phyloP scores from a whole-genome alignment of 2,329 filamentous ascomycete genomes.

The Aciculosporium take region DNA sequence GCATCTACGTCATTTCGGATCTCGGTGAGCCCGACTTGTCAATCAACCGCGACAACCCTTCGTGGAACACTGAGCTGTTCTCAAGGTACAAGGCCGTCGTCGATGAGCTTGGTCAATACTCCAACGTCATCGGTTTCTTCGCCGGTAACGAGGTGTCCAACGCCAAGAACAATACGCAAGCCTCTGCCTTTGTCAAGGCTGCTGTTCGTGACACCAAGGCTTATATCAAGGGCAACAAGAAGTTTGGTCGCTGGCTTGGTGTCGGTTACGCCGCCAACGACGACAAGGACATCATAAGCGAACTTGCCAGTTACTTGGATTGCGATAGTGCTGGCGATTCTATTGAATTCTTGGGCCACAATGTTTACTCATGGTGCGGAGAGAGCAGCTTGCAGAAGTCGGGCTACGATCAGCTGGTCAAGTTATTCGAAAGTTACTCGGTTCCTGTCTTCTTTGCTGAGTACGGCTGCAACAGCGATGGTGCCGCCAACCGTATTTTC shows the following conservation, averaged over 20 bases:
- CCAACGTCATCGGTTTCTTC: slow-evolving; percentile 94
- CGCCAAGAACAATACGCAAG: slow-evolving; percentile 71
- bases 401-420: slow-evolving; percentile 66
- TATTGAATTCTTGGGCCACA: slow-evolving; percentile 99
- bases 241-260: slow-evolving; percentile 67
- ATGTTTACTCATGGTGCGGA: slow-evolving; percentile 99
- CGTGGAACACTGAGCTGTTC: slow-evolving; percentile 70
- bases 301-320: slow-evolving; percentile 89
- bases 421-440: slow-evolving; percentile 79
- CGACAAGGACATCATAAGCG: slow-evolving; percentile 64
- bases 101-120: slow-evolving; percentile 67
- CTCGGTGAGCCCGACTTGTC: slow-evolving; percentile 67
- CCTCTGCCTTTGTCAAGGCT: slow-evolving; percentile 92
- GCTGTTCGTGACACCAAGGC: slow-evolving; percentile 91
- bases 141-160: slow-evolving; percentile 97
- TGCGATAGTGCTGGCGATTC: slow-evolving; percentile 51
- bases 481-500: slow-evolving; percentile 58
- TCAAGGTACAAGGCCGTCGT: slow-evolving; percentile 71
- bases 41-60: slow-evolving; percentile 67
- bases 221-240: slow-evolving; percentile 73
- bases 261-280: slow-evolving; percentile 96
- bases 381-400: slow-evolving; percentile 62
- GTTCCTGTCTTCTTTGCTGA: slow-evolving; percentile 97
- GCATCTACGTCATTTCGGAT: slow-evolving; percentile 93
- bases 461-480: slow-evolving; percentile 77